Evolutionary conservation across 495 filamentous ascomycete genomes (phyloP).

Genomic region (Lasiosphaeria miniovina): DNA sequence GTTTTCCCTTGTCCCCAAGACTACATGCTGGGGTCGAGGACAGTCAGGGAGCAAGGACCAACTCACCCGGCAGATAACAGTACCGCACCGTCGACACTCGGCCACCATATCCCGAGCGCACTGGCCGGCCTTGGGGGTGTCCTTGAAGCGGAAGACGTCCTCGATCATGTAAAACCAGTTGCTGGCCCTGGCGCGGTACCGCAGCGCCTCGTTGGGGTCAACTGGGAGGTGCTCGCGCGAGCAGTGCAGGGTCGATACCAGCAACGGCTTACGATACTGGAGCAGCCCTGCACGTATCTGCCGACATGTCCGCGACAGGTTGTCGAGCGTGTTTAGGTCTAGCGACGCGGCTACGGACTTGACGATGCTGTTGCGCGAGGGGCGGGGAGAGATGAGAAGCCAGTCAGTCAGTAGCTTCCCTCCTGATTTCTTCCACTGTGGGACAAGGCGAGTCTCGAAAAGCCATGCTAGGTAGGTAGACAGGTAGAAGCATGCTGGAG

Average conservation of each 20-base stretch:
- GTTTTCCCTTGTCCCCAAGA: too few species aligned
- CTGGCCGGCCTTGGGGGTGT: conserved; percentile 62
- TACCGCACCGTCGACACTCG: conserved; percentile 74
- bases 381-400: too few species aligned
- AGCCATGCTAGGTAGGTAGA: background rate
- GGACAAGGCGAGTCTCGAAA: conserved; percentile 2
- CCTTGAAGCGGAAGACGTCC: conserved; percentile 25
- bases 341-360: conserved; percentile 68
- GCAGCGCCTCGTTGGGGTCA: conserved; percentile 45
- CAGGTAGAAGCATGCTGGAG: conserved; percentile 19
- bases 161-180: conserved; percentile 53
- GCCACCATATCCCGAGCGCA: conserved; percentile 85
- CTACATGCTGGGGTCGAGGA: background rate
- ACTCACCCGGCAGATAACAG: conserved; percentile 73
- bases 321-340: conserved; percentile 82
- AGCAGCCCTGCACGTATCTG: conserved; percentile 72
- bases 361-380: conserved; percentile 58
- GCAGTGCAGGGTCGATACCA: conserved; percentile 74
- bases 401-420: too few species aligned
- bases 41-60: background rate
- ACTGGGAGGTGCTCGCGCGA: conserved; percentile 59
- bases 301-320: conserved; percentile 73
- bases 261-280: conserved; percentile 68
- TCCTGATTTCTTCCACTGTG: background rate
- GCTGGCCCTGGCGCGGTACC: conserved; percentile 48